These are phyloP conservation scores for Polytolypa hystricis DNA, from an alignment of 2,329 filamentous ascomycete genomes.

Conservation along the genomic window DNA sequence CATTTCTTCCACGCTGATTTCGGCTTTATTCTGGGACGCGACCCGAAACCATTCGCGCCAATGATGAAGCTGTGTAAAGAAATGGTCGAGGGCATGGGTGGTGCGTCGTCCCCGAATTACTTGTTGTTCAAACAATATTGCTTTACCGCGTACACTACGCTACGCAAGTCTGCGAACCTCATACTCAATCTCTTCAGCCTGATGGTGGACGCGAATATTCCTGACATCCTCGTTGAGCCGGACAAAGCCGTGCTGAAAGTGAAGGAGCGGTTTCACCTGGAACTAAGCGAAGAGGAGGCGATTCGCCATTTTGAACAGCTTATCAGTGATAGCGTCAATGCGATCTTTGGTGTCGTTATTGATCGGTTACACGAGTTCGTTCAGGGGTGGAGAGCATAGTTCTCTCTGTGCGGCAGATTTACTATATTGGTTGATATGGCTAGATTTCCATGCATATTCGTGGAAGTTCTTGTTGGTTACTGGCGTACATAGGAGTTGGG, in stretches of 20 bases:
- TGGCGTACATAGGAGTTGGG: too few species aligned
- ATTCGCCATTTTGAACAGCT: conserved; percentile 77
- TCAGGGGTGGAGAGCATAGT: conserved; percentile 64
- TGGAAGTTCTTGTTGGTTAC: too few species aligned
- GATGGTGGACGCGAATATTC: conserved; percentile 96
- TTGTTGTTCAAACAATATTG: conserved; percentile 88
- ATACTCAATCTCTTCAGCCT: conserved; percentile 92
- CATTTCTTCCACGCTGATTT: conserved; percentile 99
- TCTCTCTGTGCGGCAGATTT: too few species aligned
- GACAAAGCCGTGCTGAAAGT: conserved; percentile 94
- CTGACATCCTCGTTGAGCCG: conserved; percentile 82
- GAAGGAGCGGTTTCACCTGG: conserved; percentile 84
- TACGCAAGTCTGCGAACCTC: conserved; percentile 79
- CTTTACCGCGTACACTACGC: conserved; percentile 83
- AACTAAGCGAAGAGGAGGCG: conserved; percentile 84
- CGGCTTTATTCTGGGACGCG: conserved; percentile 91
- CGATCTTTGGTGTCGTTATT: conserved; percentile 85
- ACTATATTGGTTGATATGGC: too few species aligned
- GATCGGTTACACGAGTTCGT: conserved; percentile 90
- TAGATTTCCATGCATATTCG: too few species aligned
- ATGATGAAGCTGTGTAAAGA: conserved; percentile 95
- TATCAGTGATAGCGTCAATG: conserved; percentile 82
- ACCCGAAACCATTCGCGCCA: conserved; percentile 94
- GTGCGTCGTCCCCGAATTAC: conserved; percentile 68
- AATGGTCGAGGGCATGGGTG: conserved; percentile 98